These are phyloP conservation scores for Fusarium anthophilum DNA, from an alignment of 2,329 filamentous ascomycete species.

Conservation along the genomic window DNA sequence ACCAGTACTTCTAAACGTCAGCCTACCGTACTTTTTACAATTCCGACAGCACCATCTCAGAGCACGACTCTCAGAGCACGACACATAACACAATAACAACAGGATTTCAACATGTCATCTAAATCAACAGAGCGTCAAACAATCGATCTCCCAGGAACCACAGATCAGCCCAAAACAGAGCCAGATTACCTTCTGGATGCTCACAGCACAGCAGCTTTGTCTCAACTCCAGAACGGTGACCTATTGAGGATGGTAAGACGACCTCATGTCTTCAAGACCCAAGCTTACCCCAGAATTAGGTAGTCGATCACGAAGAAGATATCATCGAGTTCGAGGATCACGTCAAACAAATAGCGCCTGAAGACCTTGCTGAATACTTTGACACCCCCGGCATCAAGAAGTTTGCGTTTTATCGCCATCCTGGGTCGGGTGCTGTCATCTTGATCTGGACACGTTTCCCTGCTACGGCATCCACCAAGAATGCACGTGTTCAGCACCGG, in stretches of 20 bases:
- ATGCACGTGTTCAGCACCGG: neutral
- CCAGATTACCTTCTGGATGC: neutral
- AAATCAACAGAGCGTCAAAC: neutral
- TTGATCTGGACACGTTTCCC: constrained; percentile 20
- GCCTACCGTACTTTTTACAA: neutral
- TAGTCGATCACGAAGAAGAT: neutral
- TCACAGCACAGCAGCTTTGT: neutral
- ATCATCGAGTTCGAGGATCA: neutral
- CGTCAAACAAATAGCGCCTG: neutral
- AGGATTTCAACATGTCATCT: neutral
- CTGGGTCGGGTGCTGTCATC: neutral
- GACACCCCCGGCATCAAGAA: neutral
- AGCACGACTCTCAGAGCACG: neutral
- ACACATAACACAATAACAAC: neutral
- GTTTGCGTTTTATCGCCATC: constrained; percentile 10
- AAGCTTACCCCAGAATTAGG: neutral
- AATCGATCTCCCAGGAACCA: neutral
- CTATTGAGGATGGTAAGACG: constrained; percentile 6
- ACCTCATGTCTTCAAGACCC: accelerated
- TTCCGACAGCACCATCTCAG: neutral
- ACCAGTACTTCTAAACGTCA: accelerated
- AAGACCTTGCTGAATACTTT: neutral
- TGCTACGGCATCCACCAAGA: neutral
- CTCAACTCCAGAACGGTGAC: constrained; percentile 7
- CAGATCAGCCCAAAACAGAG: neutral